These are phyloP conservation scores for Pogostemon cablin DNA, from an alignment of 257 asterid genomes.

Conservation along the genomic window DNA sequence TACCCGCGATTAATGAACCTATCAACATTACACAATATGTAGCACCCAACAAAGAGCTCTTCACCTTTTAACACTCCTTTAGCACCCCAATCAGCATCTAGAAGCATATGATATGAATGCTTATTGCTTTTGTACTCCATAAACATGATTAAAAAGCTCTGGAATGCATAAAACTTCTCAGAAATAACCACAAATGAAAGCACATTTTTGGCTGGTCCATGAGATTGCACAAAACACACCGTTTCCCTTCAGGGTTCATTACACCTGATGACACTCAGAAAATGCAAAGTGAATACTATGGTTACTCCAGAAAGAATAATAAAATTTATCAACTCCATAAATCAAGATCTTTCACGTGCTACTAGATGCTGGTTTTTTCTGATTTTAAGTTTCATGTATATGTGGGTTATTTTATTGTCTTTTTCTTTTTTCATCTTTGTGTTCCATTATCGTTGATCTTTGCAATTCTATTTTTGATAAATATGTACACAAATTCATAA, in stretches of 20 bases:
- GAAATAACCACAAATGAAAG: conserved; percentile 90
- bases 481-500: too few species aligned
- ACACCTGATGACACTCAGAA: conserved; percentile 56
- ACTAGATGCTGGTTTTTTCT: too few species aligned
- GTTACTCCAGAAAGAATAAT: not conserved
- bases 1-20: conserved; percentile 95
- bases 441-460: too few species aligned
- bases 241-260: conserved; percentile 80
- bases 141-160: conserved; percentile 77
- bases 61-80: conserved; percentile 73
- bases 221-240: conserved; percentile 92
- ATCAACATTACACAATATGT: conserved; percentile 82
- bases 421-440: too few species aligned
- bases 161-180: conserved; percentile 83
- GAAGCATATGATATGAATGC: conserved; percentile 81
- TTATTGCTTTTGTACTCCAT: conserved; percentile 53
- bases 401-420: too few species aligned
- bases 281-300: conserved; percentile 7
- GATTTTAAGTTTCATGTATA: too few species aligned
- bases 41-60: conserved; percentile 92
- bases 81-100: conserved; percentile 91
- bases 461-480: too few species aligned
- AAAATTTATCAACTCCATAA: conserved; percentile 8
- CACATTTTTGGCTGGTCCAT: conserved; percentile 87
- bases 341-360: too few species aligned